Conservation (phyloP, 2,329 filamentous ascomycete species). For the Ambrosiella xylebori region DNA sequence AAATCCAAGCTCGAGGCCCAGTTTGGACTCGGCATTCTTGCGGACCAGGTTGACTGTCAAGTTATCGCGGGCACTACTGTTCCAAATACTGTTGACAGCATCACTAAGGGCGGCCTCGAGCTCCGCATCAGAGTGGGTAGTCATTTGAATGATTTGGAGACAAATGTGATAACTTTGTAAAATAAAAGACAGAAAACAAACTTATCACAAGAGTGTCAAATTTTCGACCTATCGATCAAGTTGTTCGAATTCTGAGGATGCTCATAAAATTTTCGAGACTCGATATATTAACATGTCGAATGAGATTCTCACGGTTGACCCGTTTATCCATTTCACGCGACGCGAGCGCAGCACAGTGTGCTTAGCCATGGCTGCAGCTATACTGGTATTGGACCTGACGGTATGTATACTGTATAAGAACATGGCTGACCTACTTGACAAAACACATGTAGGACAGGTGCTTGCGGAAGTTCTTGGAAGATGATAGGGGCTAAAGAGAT, state of each 20-base stretch:
- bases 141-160: slow-evolving; percentile 14
- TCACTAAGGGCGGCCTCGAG: slow-evolving; percentile 23
- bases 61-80: slow-evolving; percentile 23
- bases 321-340: neutral
- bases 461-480: no score
- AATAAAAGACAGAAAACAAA: no score
- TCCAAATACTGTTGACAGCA: slow-evolving; percentile 30
- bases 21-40: slow-evolving; percentile 30
- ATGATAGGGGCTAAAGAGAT: no score
- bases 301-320: neutral
- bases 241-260: no score
- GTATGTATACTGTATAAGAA: neutral
- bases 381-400: neutral
- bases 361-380: neutral
- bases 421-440: neutral
- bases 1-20: slow-evolving; percentile 33
- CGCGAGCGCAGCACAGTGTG: neutral
- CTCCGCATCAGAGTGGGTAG: slow-evolving; percentile 25
- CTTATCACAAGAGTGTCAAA: no score
- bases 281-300: no score
- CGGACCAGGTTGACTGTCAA: slow-evolving; percentile 42
- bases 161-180: no score
- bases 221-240: no score
- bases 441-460: neutral
- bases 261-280: no score